phyloP scores from a whole-genome alignment of 2,329 filamentous ascomycete species.

The Aspergillus brasiliensis region DNA sequence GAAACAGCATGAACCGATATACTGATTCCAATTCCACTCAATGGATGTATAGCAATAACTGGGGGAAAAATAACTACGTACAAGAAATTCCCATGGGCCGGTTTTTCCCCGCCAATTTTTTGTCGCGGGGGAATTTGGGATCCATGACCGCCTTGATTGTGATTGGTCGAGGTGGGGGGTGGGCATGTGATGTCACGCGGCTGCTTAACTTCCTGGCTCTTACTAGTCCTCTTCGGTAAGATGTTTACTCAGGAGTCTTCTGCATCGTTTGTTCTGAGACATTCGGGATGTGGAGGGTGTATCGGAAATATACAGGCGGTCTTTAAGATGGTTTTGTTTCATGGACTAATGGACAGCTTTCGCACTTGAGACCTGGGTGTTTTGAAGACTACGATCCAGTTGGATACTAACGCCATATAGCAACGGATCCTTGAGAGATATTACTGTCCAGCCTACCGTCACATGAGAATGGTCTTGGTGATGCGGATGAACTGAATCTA shows the following conservation, averaged over 20 bases:
- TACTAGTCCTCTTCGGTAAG: neutral
- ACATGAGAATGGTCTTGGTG: neutral
- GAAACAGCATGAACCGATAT: conserved; percentile 4
- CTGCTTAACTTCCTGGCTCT: neutral
- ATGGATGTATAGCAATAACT: conserved; percentile 5
- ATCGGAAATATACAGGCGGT: neutral
- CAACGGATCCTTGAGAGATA: no score
- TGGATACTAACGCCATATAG: no score
- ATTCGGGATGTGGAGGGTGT: neutral
- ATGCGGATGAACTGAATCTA: neutral
- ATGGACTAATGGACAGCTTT: no score
- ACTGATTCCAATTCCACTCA: neutral
- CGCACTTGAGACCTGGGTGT: no score
- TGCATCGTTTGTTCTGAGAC: neutral
- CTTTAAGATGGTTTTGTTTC: no score
- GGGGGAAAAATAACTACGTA: neutral
- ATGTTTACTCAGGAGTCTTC: no score
- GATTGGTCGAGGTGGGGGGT: conserved; percentile 13
- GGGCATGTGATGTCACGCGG: conserved; percentile 16
- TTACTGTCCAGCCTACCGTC: neutral
- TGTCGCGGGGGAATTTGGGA: conserved; percentile 13
- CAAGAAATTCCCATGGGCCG: conserved; percentile 4
- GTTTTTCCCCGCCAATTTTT: conserved; percentile 32
- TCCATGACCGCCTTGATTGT: conserved; percentile 15
- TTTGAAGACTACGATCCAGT: no score